Evolutionary conservation across 2,329 filamentous ascomycete genomes (phyloP), one percentile per base, ranked within the genome.

Genomic region (Myriosclerotinia duriaeana): DNA sequence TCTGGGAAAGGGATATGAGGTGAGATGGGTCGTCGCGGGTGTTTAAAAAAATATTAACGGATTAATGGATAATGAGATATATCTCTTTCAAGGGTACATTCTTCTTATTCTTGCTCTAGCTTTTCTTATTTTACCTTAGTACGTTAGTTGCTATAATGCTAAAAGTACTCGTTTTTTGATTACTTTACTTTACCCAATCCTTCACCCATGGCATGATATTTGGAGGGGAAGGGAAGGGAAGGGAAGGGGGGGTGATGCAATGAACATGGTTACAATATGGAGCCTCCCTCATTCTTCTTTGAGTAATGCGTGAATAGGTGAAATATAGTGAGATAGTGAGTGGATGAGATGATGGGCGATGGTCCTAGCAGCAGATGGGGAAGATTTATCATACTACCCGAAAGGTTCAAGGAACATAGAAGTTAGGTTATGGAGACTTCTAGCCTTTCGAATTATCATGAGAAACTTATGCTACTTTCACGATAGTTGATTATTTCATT

Each of bases 371-470:
- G 52, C 26, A 26, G 34, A 48, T 48, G 40, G 56, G 38, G 66
- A 56, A 53, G 46, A 20, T 46, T 61, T 61, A 26, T 38, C 38
- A 48, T 54, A 22, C 64, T 53, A 66, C 64, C 46, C 55, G 48
- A 66, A 61, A 61, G 36, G 46, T 14, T 64, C 46, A 65, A 65
- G 48, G 64, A 59, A 59, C 42, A 11, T 34, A 36, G 6, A 52
- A 56, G 12, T 52, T 22, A 30, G 38, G 20, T 30, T 64, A 53
- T 65, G 63, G 63, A 36, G 46, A 60, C 44, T 60, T 60, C 58
- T 60, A 60, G 58, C 58, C 58, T 60, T 60, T 60, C 9, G 30
- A 60, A 53, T 62, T 42, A 62, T 26, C 26, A 26, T 62, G 46
- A 52, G 40, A 53, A 42, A 12, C 12, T 59, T n/a, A 46, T 59